A percentile compares a stretch with the other conserved stretches of the same genome.
phyloP scores from a whole-genome alignment of 2,329 filamentous ascomycete genomes.

The Aspergillus persii region DNA sequence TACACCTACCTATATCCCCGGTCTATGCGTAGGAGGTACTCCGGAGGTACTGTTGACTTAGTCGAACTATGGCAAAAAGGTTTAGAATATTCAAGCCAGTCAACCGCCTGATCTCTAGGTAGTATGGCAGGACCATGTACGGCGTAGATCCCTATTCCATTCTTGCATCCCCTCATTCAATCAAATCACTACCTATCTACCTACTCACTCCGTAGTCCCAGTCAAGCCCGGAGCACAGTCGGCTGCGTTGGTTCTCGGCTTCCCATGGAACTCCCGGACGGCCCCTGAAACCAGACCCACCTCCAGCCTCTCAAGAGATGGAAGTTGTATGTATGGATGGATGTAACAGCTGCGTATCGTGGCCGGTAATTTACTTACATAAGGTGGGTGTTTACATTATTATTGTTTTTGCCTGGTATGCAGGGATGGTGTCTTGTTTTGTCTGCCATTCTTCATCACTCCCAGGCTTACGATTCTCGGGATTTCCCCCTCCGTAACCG shows the following conservation, averaged over 20 bases:
- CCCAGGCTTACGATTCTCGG: neutral
- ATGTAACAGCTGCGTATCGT: neutral
- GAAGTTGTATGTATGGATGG: too few species aligned
- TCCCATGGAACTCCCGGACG: conserved; percentile 12
- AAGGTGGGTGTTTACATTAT: conserved; percentile 10
- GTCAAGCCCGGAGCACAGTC: neutral
- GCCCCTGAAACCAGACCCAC: conserved; percentile 34
- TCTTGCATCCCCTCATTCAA: too few species aligned
- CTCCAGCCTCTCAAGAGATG: conserved; percentile 1
- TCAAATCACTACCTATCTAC: too few species aligned
- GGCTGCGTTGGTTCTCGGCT: neutral
- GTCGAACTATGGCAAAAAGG: neutral
- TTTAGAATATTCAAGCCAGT: neutral
- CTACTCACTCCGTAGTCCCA: neutral
- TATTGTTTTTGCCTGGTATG: conserved; percentile 28
- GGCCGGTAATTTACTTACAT: neutral
- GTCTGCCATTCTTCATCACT: conserved; percentile 13
- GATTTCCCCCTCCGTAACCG: conserved; percentile 6
- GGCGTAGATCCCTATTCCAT: too few species aligned
- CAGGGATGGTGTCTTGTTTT: conserved; percentile 26
- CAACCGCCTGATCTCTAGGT: too few species aligned
- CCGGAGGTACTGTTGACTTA: neutral
- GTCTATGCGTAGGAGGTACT: neutral
- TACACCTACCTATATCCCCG: too few species aligned
- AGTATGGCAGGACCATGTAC: too few species aligned